Percentiles rank a stretch among this genome's conserved stretches.
Evolutionary conservation across 345 rosid genomes (phyloP).

Genomic region (Arabis hirsuta): DNA sequence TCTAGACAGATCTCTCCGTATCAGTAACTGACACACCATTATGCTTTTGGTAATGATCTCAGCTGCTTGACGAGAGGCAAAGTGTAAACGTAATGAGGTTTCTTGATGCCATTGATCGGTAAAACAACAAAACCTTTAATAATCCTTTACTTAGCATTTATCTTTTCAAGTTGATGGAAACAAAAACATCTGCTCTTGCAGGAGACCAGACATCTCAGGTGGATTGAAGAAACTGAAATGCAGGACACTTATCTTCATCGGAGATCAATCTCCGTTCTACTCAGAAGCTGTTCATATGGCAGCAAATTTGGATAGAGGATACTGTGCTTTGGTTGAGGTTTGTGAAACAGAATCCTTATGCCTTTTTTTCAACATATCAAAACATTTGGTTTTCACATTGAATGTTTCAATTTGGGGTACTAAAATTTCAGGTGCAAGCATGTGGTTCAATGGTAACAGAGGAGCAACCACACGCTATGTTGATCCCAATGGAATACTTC

Average conservation of each 20-base stretch:
- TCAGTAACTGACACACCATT: conserved; percentile 21
- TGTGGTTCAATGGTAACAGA: conserved; percentile 99
- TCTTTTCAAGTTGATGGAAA: not conserved
- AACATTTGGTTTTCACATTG: not conserved
- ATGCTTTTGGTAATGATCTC: conserved; percentile 29
- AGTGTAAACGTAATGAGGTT: conserved; percentile 64
- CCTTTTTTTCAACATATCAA: not conserved
- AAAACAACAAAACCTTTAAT: conserved; percentile 18
- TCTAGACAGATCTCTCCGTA: conserved; percentile 7
- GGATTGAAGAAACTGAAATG: conserved; percentile 81
- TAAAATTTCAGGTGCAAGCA: conserved; percentile 73
- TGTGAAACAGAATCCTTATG: not conserved
- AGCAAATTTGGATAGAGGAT: conserved; percentile 83
- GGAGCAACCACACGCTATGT: conserved; percentile 97
- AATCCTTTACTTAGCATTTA: conserved; percentile 5
- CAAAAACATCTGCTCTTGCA: conserved; percentile 43
- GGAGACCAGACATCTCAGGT: conserved; percentile 79
- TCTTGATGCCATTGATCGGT: conserved; percentile 75
- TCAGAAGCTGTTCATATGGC: conserved; percentile 83
- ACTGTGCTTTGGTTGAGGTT: conserved; percentile 96
- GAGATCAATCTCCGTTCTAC: conserved; percentile 91
- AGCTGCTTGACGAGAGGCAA: conserved; percentile 92
- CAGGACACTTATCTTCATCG: conserved; percentile 85
- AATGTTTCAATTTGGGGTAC: not conserved
- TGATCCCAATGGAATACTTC: conserved; percentile 95